A percentile compares a stretch with the other conserved stretches of the same genome.
Conservation (phyloP, 2,329 filamentous ascomycete species). For the Hymenoscyphus fructigenus region DNA sequence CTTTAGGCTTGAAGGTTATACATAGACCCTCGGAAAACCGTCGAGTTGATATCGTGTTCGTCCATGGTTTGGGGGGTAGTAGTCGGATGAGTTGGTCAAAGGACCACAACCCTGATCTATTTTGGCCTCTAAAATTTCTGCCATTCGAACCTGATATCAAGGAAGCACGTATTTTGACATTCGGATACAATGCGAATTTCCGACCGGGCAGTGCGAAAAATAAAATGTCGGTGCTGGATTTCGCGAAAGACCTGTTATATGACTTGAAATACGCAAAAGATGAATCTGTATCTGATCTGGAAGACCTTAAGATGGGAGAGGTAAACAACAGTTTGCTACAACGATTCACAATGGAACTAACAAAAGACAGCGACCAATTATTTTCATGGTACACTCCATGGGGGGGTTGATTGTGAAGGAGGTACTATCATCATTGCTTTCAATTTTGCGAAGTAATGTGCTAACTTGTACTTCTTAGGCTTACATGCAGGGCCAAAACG, state of each 20-base stretch:
- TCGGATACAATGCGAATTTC: conserved; percentile 3
- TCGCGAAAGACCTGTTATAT: background rate
- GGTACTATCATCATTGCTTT: conserved; percentile 19
- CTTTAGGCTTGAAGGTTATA: background rate
- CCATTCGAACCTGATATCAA: background rate
- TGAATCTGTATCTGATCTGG: background rate
- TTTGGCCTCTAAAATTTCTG: background rate
- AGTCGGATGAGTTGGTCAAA: background rate
- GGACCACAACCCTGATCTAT: background rate
- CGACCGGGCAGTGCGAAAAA: background rate
- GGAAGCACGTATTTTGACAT: background rate
- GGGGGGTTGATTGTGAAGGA: conserved; percentile 41
- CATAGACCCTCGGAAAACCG: background rate
- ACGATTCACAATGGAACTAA: background rate
- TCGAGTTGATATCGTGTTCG: conserved; percentile 3
- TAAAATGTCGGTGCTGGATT: background rate
- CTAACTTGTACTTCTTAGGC: conserved; percentile 21
- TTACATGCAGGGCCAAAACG: conserved; percentile 4
- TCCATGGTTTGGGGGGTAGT: background rate
- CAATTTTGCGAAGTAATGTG: conserved; percentile 25
- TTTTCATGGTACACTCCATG: conserved; percentile 48
- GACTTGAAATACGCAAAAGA: background rate
- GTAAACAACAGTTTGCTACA: background rate
- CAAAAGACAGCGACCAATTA: conserved; percentile 37
- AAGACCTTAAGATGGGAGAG: background rate